phyloP scores from a whole-genome alignment of 352 stramenopile genomes.

The Thalassiosira ordinaria region DNA sequence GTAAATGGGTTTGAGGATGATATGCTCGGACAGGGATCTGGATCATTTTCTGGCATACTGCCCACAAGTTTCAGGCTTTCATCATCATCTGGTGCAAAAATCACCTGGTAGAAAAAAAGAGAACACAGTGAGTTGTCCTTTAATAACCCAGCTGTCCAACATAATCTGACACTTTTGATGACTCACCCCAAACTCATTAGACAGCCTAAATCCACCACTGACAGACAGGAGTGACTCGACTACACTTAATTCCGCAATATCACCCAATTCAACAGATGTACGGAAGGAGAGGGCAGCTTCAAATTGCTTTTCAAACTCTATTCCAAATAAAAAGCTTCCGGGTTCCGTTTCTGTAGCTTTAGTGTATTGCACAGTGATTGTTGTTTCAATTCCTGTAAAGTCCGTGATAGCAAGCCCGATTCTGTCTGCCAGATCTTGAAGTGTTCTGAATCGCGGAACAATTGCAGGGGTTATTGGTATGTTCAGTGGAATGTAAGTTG shows the following conservation, averaged over 20 bases:
- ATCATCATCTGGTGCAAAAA: too few relatives aligned
- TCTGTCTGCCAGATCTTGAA: constrained; percentile 32
- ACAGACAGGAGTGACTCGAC: constrained; percentile 26
- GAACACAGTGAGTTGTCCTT: too few relatives aligned
- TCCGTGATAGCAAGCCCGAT: constrained; percentile 36
- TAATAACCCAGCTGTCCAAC: too few relatives aligned
- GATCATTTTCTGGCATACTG: too few relatives aligned
- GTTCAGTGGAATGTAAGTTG: constrained; percentile 33
- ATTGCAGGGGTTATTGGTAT: constrained; percentile 12
- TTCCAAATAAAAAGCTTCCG: constrained; percentile 45
- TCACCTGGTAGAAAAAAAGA: too few relatives aligned
- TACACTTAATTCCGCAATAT: constrained; percentile 37
- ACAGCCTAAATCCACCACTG: constrained; percentile 18
- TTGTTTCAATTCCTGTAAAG: constrained; percentile 25
- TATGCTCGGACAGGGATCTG: too few relatives aligned
- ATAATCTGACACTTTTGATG: too few relatives aligned
- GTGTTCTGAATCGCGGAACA: constrained; percentile 40
- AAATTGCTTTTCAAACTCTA: constrained; percentile 33
- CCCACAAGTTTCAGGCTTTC: too few relatives aligned
- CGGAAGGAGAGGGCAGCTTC: constrained; percentile 23
- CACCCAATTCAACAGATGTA: constrained; percentile 24
- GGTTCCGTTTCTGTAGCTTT: not conserved
- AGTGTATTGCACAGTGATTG: constrained; percentile 27
- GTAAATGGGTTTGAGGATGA: too few relatives aligned
- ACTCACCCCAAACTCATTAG: constrained; percentile 39